Evolutionary conservation across 2,329 filamentous ascomycete species (phyloP), one percentile per base, ranked within the genome.

Genomic region (Rasamsonia emersonii): DNA sequence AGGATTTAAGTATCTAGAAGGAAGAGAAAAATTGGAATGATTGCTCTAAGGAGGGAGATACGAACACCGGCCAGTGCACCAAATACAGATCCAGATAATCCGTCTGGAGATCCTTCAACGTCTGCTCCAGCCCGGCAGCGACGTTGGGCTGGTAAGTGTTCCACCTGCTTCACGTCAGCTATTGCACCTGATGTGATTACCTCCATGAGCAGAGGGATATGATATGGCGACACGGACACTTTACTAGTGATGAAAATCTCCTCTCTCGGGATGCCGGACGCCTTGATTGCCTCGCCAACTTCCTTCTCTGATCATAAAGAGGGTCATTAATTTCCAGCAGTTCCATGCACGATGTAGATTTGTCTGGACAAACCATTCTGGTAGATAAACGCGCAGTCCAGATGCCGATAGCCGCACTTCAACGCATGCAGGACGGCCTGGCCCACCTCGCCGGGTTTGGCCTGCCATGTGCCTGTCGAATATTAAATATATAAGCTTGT

Each of bases 101-200:
- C 1, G 64, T 65, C 24, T 64, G 59, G 8, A 75, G 57, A 34
- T 71, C 66, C 35, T 60, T 51, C 24, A 73, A 52, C 0, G 67
- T 67, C 44, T 61, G 58, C 40, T 71, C 56, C 11, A 73, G 50
- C 3, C 60, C 68, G 30, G 57, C 52, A 43, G 67, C 65, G 19
- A 74, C 63, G 36, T 71, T 56, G 24, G 67, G 56, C 44, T 73
- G 70, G 24, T 68, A 56, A 9, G 62, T 72, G 50, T 75, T 74
- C 71, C 71, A 76, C 5, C 26, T 28, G 26, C 9, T n/a, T 18
- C 75, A 57, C 52, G 73, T 59, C 52, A 68, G n/a, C n/a, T n/a
- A n/a, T n/a, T n/a, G n/a, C n/a, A n/a, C n/a, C n/a, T 21, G 14
- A 29, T 33, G 18, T 25, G 18, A 18, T 28, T 28, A 17, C 15